Base-by-base conservation (phyloP, 2,329 filamentous ascomycete species). In the Blastomyces gilchristii region DNA sequence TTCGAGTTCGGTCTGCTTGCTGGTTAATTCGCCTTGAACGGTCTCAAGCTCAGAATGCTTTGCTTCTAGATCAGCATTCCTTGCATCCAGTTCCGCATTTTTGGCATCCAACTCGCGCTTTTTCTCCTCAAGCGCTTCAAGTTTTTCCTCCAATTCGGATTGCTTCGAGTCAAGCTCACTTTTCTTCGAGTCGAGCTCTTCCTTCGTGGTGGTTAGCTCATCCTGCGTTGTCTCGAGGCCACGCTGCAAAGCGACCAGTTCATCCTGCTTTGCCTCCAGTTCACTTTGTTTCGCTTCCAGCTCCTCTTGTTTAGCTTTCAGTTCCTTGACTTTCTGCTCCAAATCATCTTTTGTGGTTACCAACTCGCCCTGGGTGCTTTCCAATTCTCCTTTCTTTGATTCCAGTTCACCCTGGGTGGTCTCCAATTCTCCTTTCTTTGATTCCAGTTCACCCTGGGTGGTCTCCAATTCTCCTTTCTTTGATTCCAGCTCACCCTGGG, bases 91-190 rank as follows among this genome's bases (percentile, higher is more conserved):
- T 14, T 71, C 67, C 5, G 62, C 56, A 58, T 71, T 64, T 25
- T 71, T 39, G 60, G 47, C 41, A 62, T 66, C 60, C 43, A 77
- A 64, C 16, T 72, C 72, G n/a, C 69, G 62, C 58, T 76, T 68
- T 62, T 71, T 74, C 22, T 68, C 67, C 31, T 72, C 68, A 37
- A 75, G 66, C 50, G 73, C 68, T 31, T 69, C 65, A 52, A 72
- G 71, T 60, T 67, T 70, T 6, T 65, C 56, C 45, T 67, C 62
- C 16, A 72, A 60, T 52, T 68, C 69, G 18, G 62, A 57, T 39
- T 67, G 64, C 50, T 70, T 66, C 7, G 62, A 60, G 16, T 66
- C 65, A 57, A 69, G 65, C 31, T 67, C 65, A 18, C 52, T 61
- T n/a, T 66, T 63, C 34, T 69, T 70, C 16, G 58, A 53, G n/a